Evolutionary conservation across 2,329 filamentous ascomycete genomes (phyloP).

Genomic region (Arachnopeziza araneosa): DNA sequence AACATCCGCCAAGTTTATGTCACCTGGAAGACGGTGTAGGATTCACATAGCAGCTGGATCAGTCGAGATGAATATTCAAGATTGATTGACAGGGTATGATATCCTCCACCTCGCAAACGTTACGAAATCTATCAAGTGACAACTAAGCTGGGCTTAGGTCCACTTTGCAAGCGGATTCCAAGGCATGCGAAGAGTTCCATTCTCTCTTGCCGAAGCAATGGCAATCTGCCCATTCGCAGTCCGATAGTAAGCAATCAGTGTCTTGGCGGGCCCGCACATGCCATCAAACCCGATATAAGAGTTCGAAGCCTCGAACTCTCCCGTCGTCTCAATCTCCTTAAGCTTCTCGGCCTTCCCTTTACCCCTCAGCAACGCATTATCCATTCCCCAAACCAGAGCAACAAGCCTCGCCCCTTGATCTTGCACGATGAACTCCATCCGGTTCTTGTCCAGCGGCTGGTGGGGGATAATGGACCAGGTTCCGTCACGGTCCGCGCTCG

Average conservation of each 20-base stretch:
- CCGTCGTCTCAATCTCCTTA: slow-evolving; percentile 4
- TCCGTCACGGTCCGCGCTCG: neutral
- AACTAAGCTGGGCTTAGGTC: neutral
- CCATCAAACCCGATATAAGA: slow-evolving; percentile 2
- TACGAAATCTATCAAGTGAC: too few relatives aligned
- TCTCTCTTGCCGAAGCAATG: slow-evolving; percentile 1
- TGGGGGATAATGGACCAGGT: neutral
- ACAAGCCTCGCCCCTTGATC: neutral
- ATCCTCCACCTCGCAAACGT: too few relatives aligned
- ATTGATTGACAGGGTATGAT: too few relatives aligned
- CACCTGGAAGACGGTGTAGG: too few relatives aligned
- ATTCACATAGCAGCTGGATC: too few relatives aligned
- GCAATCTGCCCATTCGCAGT: neutral
- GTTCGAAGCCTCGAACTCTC: slow-evolving; percentile 3
- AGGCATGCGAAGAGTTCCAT: slow-evolving; percentile 1
- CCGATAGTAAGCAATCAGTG: slow-evolving; percentile 1
- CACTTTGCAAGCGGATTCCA: slow-evolving; percentile 5
- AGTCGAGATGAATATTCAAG: too few relatives aligned
- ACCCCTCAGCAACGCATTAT: neutral
- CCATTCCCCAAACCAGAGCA: slow-evolving; percentile 1
- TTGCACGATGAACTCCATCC: neutral
- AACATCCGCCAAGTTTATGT: too few relatives aligned
- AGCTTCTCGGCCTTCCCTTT: slow-evolving; percentile 1
- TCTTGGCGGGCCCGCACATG: neutral
- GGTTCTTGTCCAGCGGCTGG: neutral